Evolutionary conservation across 495 filamentous ascomycete genomes (phyloP), one percentile per base, ranked within the genome.

Genomic region (Aspergillus incahuasiensis): DNA sequence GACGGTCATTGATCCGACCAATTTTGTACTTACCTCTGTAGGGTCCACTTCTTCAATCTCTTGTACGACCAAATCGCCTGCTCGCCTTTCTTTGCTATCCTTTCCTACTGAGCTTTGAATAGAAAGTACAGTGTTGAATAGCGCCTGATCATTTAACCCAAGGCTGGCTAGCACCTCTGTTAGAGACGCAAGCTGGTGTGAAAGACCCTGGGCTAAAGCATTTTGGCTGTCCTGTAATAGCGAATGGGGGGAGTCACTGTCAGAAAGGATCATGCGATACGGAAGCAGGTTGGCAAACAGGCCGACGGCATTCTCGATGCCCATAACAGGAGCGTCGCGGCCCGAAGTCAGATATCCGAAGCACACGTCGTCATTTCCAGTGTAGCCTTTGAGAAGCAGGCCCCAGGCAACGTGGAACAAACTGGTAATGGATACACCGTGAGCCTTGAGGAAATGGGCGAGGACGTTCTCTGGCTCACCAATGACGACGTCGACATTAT

Each of bases 361-460:
- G 13, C 34, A 12, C 6, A 77, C 64, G n/a, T 69, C 57, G 9
- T 75, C 62, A 1, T 63, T 63, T 4, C 63, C 63, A 1, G 70
- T 74, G 57, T 76, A 77, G 6, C 47, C 57, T 21, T 68, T 60
- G 8, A 79, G 62, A 1, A 77, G 69, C 6, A 79, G 43, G 18
- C 65, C 73, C 78, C 78, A 79, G 1, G 69, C 73, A 9, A 71
- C 56, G 21, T 77, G 71, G 24, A 75, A 54, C 18, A 75, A 34
- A 39, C 56, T 74, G 13, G 69, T 57, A 34, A 65, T 48, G 4
- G 71, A 71, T 22, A 63, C 56, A 0, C 47, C 51, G 11, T 49
- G 7, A 8, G 6, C 2, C 34, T 15, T 35, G 5, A 35, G 9
- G 13, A 12, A 35, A 12, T 35, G 5, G 34, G 4, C 8, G 25